These are phyloP conservation scores for Beauveria sp. DNA, from an alignment of 2,329 filamentous ascomycete genomes.

Conservation along the genomic window DNA sequence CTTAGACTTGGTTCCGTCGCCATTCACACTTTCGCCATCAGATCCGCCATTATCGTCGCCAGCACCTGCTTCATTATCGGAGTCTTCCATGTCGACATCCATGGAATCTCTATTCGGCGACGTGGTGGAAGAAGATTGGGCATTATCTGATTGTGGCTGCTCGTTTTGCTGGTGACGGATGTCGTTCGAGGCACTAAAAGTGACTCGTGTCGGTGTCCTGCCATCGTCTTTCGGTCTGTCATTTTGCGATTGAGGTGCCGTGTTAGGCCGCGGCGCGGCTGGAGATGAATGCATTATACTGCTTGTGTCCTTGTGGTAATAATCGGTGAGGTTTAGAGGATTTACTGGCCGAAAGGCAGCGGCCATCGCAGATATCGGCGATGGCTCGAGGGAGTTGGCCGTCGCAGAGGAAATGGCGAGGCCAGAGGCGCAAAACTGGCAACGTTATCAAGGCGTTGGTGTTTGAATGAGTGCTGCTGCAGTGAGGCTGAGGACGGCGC, in stretches of 20 bases:
- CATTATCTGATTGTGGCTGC: neutral
- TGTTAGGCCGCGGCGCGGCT: slow-evolving; percentile 27
- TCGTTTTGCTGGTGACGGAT: slow-evolving; percentile 37
- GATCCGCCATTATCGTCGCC: slow-evolving; percentile 46
- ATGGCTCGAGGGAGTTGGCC: neutral
- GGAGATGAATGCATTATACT: slow-evolving; percentile 30
- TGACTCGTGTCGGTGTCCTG: slow-evolving; percentile 56
- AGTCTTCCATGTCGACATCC: slow-evolving; percentile 71
- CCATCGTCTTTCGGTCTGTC: slow-evolving; percentile 33
- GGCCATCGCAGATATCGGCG: slow-evolving; percentile 30
- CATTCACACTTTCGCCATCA: slow-evolving; percentile 57
- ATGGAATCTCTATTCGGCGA: slow-evolving; percentile 41
- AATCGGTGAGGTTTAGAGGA: slow-evolving; percentile 24
- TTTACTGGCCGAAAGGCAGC: slow-evolving; percentile 43
- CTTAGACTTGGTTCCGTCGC: slow-evolving; percentile 65
- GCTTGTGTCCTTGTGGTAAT: slow-evolving; percentile 17
- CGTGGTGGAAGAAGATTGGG: slow-evolving; percentile 44
- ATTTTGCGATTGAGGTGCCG: slow-evolving; percentile 24
- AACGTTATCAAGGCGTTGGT: neutral
- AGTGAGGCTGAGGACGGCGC: slow-evolving; percentile 1
- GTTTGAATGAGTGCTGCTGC: neutral
- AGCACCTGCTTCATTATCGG: slow-evolving; percentile 52
- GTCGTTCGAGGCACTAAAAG: slow-evolving; percentile 35
- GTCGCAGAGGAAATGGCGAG: neutral
- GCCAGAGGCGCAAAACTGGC: neutral